Conservation (phyloP, 768 basidiomycete species). For the Agaricus subrufescens region DNA sequence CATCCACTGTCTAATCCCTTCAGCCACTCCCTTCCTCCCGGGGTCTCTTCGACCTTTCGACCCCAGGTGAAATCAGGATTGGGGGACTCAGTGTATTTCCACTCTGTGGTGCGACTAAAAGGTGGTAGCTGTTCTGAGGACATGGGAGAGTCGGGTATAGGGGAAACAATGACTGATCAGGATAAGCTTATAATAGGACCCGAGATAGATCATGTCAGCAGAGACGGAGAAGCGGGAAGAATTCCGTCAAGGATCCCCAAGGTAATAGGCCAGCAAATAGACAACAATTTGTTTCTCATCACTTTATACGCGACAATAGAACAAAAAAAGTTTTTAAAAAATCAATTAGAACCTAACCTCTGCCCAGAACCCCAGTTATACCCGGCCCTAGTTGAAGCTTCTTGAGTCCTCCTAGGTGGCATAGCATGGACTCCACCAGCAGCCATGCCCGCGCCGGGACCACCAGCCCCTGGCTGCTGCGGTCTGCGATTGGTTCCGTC, state of each 20-base stretch:
- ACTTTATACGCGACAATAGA: not conserved
- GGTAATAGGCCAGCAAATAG: too few species aligned
- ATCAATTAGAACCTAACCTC: slow-evolving; percentile 24
- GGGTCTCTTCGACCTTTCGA: slow-evolving; percentile 25
- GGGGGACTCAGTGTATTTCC: slow-evolving; percentile 28
- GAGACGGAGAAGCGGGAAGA: not conserved
- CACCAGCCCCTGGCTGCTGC: slow-evolving; percentile 19
- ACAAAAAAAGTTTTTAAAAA: not conserved
- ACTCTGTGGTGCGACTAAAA: slow-evolving; percentile 18
- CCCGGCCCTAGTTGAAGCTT: slow-evolving; percentile 12
- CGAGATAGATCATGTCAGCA: not conserved
- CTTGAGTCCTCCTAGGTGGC: slow-evolving; percentile 39
- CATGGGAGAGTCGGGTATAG: not conserved
- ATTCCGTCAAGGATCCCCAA: too few species aligned
- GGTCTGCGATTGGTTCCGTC: slow-evolving; percentile 31
- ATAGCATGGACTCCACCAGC: slow-evolving; percentile 54
- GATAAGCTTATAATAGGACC: too few species aligned
- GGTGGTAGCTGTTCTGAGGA: slow-evolving; percentile 13
- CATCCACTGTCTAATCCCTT: slow-evolving; percentile 39
- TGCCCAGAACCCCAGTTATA: slow-evolving; percentile 52
- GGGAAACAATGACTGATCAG: too few species aligned
- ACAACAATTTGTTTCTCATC: too few species aligned
- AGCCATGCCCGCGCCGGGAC: slow-evolving; percentile 27
- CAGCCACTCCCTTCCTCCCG: slow-evolving; percentile 34
- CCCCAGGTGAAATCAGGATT: slow-evolving; percentile 37